Conservation (phyloP, 2,329 filamentous ascomycete genomes). For the Clarireedia monteithiana region DNA sequence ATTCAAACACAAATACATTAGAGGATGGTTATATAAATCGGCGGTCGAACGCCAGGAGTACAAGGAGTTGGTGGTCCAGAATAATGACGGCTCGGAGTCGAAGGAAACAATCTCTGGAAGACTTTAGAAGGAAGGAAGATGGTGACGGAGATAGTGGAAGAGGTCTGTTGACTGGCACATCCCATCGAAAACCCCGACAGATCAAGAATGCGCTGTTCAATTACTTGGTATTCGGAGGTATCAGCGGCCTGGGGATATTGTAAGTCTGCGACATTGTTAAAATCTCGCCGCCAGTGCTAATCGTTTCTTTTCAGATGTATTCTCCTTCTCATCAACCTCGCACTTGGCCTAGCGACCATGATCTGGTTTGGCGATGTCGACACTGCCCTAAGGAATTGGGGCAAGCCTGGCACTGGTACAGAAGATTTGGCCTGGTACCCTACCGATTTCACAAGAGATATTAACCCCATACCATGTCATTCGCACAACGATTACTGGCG, state of each 20-base stretch:
- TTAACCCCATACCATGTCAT: slow-evolving; percentile 51
- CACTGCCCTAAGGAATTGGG: slow-evolving; percentile 31
- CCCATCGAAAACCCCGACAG: slow-evolving; percentile 1
- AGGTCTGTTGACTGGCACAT: slow-evolving; percentile 7
- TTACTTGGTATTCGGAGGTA: slow-evolving; percentile 31
- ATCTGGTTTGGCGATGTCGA: slow-evolving; percentile 27
- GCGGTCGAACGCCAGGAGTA: slow-evolving; percentile 8
- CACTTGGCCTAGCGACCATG: slow-evolving; percentile 27
- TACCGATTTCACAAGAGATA: slow-evolving; percentile 43
- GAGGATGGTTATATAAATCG: slow-evolving; percentile 11
- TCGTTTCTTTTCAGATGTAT: slow-evolving; percentile 21
- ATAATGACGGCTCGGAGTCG: not conserved
- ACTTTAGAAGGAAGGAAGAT: not conserved
- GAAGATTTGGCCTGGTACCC: slow-evolving; percentile 39
- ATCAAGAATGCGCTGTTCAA: slow-evolving; percentile 19
- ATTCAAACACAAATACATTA: slow-evolving; percentile 8
- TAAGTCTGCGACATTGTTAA: slow-evolving; percentile 20
- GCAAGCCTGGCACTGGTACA: slow-evolving; percentile 30
- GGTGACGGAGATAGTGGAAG: not conserved
- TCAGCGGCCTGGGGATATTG: slow-evolving; percentile 32
- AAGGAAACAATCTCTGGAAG: slow-evolving; percentile 3
- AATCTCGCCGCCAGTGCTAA: not conserved
- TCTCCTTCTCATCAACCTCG: slow-evolving; percentile 30
- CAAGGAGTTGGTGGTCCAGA: slow-evolving; percentile 7
- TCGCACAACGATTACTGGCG: slow-evolving; percentile 69